phyloP scores from a whole-genome alignment of 164 flowering plant genomes.

The Stephania yunnanensis region DNA sequence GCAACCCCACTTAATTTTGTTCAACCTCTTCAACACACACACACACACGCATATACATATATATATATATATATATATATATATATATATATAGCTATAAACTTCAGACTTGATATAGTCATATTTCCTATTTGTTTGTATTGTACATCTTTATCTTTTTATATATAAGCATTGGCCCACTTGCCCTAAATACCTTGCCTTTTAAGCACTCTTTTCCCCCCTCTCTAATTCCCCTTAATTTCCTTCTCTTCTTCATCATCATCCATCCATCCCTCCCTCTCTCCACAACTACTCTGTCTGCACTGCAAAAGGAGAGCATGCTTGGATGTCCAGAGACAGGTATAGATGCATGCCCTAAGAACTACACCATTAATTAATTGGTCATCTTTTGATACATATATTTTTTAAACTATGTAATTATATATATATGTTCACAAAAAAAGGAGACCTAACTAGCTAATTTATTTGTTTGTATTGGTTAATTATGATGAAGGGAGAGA shows the following conservation, averaged over 20 bases:
- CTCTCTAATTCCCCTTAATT: slow-evolving; percentile 1
- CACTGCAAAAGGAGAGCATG: slow-evolving; percentile 40
- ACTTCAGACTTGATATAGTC: not conserved
- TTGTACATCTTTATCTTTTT: not conserved
- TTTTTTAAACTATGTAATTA: too few species aligned
- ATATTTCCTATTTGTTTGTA: slow-evolving; percentile 12
- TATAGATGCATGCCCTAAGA: slow-evolving; percentile 10
- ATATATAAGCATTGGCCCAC: slow-evolving; percentile 21
- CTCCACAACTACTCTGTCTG: slow-evolving; percentile 9
- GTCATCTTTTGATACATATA: too few species aligned
- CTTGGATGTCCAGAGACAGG: slow-evolving; percentile 86
- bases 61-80: too few species aligned
- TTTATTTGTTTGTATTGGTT: too few species aligned
- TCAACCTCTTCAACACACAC: not conserved
- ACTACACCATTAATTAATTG: too few species aligned
- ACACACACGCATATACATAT: too few species aligned
- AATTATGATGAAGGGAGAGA: slow-evolving; percentile 40
- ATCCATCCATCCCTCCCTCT: slow-evolving; percentile 10
- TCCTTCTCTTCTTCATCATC: slow-evolving; percentile 21
- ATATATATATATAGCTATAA: too few species aligned
- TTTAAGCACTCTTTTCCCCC: slow-evolving; percentile 33
- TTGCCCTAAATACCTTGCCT: slow-evolving; percentile 33
- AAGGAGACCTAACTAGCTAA: too few species aligned
- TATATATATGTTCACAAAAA: too few species aligned
- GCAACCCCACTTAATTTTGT: slow-evolving; percentile 7